A percentile compares a stretch with the other conserved stretches of the same genome.
These are phyloP conservation scores for Talaromyces sp. DNA, from an alignment of 2,329 filamentous ascomycete genomes.

Conservation along the genomic window DNA sequence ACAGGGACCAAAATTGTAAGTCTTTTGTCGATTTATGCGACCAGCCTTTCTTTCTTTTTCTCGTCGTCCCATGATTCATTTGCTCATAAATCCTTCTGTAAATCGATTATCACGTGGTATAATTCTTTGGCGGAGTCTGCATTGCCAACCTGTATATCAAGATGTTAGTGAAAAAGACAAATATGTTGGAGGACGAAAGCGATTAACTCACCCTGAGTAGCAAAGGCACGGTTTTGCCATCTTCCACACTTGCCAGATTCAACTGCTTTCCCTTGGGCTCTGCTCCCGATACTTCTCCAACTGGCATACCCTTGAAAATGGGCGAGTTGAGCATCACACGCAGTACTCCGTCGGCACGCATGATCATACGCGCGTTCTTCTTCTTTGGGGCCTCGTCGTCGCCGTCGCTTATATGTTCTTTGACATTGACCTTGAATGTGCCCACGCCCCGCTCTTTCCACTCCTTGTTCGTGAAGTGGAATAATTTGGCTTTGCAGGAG, in stretches of 20 bases:
- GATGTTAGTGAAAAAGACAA: background rate
- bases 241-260: constrained; percentile 56
- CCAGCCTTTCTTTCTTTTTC: background rate
- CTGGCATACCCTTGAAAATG: constrained; percentile 71
- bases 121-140: constrained; percentile 45
- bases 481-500: constrained; percentile 76
- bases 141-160: constrained; percentile 32
- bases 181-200: background rate
- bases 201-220: constrained; percentile 52
- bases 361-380: constrained; percentile 64
- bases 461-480: constrained; percentile 65
- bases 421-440: constrained; percentile 77
- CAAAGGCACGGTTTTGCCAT: constrained; percentile 49
- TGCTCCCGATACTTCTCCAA: constrained; percentile 58
- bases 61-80: background rate
- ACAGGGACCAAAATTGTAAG: background rate
- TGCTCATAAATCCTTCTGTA: constrained; percentile 36
- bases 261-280: constrained; percentile 68
- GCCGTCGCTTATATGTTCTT: constrained; percentile 52
- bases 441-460: constrained; percentile 91
- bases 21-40: background rate
- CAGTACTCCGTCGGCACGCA: constrained; percentile 86
- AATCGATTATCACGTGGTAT: constrained; percentile 39
- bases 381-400: constrained; percentile 15
- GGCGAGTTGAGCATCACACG: constrained; percentile 81